phyloP scores from a whole-genome alignment of 2,329 filamentous ascomycete genomes.

The Ophiocordyceps robertsii region DNA sequence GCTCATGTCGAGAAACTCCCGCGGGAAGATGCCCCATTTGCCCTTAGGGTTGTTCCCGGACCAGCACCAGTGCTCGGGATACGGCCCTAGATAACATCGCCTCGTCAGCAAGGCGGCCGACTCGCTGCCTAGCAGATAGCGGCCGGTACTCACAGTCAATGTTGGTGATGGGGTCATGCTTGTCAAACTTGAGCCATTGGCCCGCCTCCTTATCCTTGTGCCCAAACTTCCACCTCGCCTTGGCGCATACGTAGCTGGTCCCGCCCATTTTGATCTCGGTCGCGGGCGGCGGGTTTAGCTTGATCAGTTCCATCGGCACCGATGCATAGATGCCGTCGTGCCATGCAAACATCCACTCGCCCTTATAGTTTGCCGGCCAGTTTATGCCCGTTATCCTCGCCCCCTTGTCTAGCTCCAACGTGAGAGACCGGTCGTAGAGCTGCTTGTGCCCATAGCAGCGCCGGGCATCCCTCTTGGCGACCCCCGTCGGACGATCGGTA shows the following conservation, averaged over 20 bases:
- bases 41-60: constrained; percentile 37
- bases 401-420: constrained; percentile 32
- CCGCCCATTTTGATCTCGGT: constrained; percentile 32
- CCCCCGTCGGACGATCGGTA: constrained; percentile 26
- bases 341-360: constrained; percentile 45
- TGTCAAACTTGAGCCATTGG: constrained; percentile 48
- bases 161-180: constrained; percentile 53
- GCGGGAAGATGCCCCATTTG: constrained; percentile 39
- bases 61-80: constrained; percentile 42
- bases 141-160: constrained; percentile 34
- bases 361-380: constrained; percentile 36
- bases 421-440: constrained; percentile 28
- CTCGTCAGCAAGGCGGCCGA: not conserved
- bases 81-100: constrained; percentile 19
- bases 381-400: constrained; percentile 35
- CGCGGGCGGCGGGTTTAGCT: constrained; percentile 31
- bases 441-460: constrained; percentile 31
- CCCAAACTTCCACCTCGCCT: constrained; percentile 39
- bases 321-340: constrained; percentile 38
- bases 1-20: constrained; percentile 31
- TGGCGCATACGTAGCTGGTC: constrained; percentile 32
- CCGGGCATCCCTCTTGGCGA: constrained; percentile 33
- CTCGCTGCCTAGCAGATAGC: too few relatives aligned
- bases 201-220: constrained; percentile 28
- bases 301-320: constrained; percentile 34